Conservation (phyloP, 1,284 basidiomycete genomes). For the Cutaneotrichosporon arboriforme region DNA sequence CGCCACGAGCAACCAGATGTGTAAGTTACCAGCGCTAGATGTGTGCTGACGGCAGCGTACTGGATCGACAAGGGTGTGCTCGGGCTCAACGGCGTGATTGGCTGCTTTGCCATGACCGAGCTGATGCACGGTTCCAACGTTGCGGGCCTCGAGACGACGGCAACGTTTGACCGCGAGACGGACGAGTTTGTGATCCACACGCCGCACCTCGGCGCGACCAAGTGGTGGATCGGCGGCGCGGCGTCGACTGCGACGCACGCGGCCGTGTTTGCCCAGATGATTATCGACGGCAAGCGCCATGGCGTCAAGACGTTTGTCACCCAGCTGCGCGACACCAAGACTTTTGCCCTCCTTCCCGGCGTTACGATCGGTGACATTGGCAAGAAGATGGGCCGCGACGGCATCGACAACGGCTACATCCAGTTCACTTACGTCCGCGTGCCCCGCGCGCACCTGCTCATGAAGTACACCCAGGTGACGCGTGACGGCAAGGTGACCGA, state of each 20-base stretch:
- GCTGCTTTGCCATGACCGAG: slow-evolving; percentile 57
- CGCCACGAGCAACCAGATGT: slow-evolving; percentile 46
- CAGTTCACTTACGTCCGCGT: slow-evolving; percentile 75
- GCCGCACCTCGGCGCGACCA: slow-evolving; percentile 52
- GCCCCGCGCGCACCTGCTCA: slow-evolving; percentile 56
- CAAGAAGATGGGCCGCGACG: slow-evolving; percentile 57
- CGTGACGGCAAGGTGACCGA: slow-evolving; percentile 49
- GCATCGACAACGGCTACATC: slow-evolving; percentile 71
- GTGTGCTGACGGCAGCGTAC: slow-evolving; percentile 43
- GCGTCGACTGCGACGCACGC: slow-evolving; percentile 57
- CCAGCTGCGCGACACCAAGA: slow-evolving; percentile 54
- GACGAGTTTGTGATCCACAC: slow-evolving; percentile 59
- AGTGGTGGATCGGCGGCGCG: slow-evolving; percentile 58
- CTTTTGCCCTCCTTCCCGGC: slow-evolving; percentile 51
- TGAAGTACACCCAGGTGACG: slow-evolving; percentile 56
- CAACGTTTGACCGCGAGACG: slow-evolving; percentile 53
- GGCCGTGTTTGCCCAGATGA: slow-evolving; percentile 55
- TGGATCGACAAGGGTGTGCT: slow-evolving; percentile 56
- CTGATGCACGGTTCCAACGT: slow-evolving; percentile 54
- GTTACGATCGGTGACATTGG: slow-evolving; percentile 57
- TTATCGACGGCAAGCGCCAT: slow-evolving; percentile 53
- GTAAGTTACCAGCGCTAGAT: slow-evolving; percentile 23
- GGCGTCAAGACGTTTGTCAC: slow-evolving; percentile 58
- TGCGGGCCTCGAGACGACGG: slow-evolving; percentile 56
- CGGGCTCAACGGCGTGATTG: slow-evolving; percentile 53